A percentile compares a stretch with the other conserved stretches of the same genome.
Conservation (phyloP, 2,329 filamentous ascomycete genomes). For the Pseudogymnoascus sp. region DNA sequence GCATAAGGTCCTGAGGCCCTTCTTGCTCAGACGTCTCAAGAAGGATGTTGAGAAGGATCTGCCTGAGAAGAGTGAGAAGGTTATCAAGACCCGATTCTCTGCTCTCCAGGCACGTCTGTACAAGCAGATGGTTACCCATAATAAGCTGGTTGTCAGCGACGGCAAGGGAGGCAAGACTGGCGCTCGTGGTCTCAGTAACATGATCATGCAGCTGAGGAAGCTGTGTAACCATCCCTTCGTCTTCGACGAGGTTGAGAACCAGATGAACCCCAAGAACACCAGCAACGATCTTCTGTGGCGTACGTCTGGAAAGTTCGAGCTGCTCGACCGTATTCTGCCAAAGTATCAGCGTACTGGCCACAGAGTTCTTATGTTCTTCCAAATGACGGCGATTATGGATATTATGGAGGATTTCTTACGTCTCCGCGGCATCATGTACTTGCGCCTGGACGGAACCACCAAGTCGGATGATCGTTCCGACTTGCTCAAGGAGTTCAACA, state of each 20-base stretch:
- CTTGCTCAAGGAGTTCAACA: conserved; percentile 82
- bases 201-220: conserved; percentile 99
- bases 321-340: conserved; percentile 83
- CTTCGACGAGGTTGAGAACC: conserved; percentile 94
- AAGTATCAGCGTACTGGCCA: conserved; percentile 90
- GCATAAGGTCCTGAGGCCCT: conserved; percentile 94
- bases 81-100: conserved; percentile 99
- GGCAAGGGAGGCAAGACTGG: conserved; percentile 92
- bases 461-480: conserved; percentile 97
- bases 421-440: conserved; percentile 73
- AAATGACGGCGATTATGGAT: conserved; percentile 99
- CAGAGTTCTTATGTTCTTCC: conserved; percentile 99
- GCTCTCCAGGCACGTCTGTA: conserved; percentile 88
- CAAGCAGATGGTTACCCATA: conserved; percentile 95
- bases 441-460: conserved; percentile 92
- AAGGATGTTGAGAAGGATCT: conserved; percentile 99
- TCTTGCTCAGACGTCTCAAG: conserved; percentile 96
- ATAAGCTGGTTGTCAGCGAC: conserved; percentile 89
- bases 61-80: conserved; percentile 97
- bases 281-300: conserved; percentile 95
- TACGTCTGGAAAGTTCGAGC: conserved; percentile 93
- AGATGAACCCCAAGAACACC: conserved; percentile 84
- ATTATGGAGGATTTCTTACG: conserved; percentile 99
- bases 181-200: conserved; percentile 93
- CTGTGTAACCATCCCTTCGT: conserved; percentile 99